Percentiles rank a stretch among this genome's conserved stretches.
Evolutionary conservation across 306 rosid species (phyloP).

Genomic region (Vigna mungo): DNA sequence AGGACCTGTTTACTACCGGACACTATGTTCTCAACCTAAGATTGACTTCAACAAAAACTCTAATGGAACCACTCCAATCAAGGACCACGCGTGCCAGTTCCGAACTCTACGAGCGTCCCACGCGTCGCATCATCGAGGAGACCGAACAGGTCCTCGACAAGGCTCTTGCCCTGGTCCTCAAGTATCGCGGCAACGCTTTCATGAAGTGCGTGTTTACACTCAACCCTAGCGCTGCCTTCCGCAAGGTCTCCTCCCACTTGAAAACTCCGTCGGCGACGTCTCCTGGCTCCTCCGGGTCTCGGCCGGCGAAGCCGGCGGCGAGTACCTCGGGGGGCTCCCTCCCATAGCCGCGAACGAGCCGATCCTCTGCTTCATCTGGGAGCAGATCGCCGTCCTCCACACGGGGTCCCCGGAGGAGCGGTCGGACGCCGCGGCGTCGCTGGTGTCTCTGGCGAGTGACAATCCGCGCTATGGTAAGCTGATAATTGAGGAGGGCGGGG

Average conservation of each 20-base stretch:
- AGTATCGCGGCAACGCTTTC: constrained; percentile 74
- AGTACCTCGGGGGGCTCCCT: constrained; percentile 80
- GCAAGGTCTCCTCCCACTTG: constrained; percentile 70
- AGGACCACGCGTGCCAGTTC: constrained; percentile 88
- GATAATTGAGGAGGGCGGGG: constrained; percentile 86
- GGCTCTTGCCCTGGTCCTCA: constrained; percentile 63
- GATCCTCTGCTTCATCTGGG: constrained; percentile 82
- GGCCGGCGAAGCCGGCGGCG: constrained; percentile 59
- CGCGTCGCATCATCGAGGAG: constrained; percentile 80
- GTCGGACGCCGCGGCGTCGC: constrained; percentile 80
- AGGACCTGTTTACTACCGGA: too few relatives aligned
- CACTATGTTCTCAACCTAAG: too few relatives aligned
- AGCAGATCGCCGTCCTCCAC: constrained; percentile 75
- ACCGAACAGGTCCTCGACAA: constrained; percentile 79
- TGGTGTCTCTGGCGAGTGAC: constrained; percentile 72
- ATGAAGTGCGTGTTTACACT: constrained; percentile 83
- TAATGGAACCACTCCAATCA: too few relatives aligned
- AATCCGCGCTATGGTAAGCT: constrained; percentile 75
- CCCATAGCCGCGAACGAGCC: constrained; percentile 92
- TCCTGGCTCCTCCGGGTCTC: constrained; percentile 94
- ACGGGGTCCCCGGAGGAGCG: constrained; percentile 71
- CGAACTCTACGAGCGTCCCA: constrained; percentile 88
- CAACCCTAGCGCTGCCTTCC: constrained; percentile 73
- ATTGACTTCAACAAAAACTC: too few relatives aligned
- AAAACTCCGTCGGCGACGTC: constrained; percentile 81